These are phyloP conservation scores for Amanita jacksonii DNA, from an alignment of 768 basidiomycete species.

Conservation along the genomic window DNA sequence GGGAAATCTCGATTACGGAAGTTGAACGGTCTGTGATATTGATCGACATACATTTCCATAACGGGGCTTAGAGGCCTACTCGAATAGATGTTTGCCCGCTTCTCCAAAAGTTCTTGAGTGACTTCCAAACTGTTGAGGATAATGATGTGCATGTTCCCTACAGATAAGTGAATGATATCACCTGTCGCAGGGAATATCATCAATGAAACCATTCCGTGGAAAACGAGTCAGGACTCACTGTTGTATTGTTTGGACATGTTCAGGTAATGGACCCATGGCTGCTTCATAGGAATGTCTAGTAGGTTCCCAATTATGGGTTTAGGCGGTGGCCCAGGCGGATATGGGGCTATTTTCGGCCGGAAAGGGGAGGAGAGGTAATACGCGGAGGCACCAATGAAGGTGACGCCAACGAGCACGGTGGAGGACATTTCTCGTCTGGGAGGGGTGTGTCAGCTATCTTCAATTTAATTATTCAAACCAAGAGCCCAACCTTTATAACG, in stretches of 20 bases:
- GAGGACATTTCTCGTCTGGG: too few relatives aligned
- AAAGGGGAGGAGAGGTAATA: too few relatives aligned
- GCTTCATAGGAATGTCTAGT: not conserved
- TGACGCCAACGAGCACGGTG: too few relatives aligned
- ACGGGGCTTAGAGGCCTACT: constrained; percentile 15
- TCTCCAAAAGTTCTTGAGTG: constrained; percentile 10
- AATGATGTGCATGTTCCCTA: constrained; percentile 1
- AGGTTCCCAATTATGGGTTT: constrained; percentile 3
- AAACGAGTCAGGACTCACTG: not conserved
- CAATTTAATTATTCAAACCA: too few relatives aligned
- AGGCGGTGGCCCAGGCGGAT: constrained; percentile 3
- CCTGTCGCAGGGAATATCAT: not conserved
- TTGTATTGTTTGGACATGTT: not conserved
- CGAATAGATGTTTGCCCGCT: constrained; percentile 12
- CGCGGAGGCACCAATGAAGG: too few relatives aligned
- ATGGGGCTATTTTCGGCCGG: too few relatives aligned
- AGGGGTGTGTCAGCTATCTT: too few relatives aligned
- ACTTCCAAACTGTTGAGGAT: constrained; percentile 7
- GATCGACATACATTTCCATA: constrained; percentile 14
- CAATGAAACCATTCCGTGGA: too few relatives aligned
- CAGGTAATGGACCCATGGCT: not conserved
- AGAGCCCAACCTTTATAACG: too few relatives aligned
- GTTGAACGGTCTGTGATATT: too few relatives aligned
- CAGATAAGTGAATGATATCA: constrained; percentile 7
- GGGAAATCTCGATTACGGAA: not conserved